Base-by-base conservation (phyloP, 1,284 basidiomycete genomes). In the Pascua sp. region DNA sequence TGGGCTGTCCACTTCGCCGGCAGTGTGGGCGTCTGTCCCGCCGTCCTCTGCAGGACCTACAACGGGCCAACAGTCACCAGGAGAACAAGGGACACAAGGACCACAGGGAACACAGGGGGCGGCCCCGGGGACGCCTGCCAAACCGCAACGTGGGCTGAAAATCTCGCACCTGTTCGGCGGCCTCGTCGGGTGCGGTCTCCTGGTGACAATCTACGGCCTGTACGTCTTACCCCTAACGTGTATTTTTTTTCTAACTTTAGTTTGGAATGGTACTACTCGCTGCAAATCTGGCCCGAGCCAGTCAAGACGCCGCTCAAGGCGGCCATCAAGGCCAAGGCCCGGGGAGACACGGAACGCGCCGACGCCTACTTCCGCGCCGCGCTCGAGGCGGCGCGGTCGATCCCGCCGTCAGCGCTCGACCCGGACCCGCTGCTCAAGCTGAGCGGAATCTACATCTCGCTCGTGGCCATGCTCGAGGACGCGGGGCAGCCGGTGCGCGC, bases 151-250 rank as follows among this genome's bases (percentile, higher is more conserved):
- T 13, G 57, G 59, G 5, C 38, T 65, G 24, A 55, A 57, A 37
- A 59, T 67, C 55, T 69, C 68, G 8, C 65, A 69, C 41, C 61
- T 77, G 24, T 77, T 78, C 55, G 61, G 67, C 11, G 75, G 67
- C 11, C 59, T 78, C 17, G 72, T 68, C 9, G 66, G 71, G 16
- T 42, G 74, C 11, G 75, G 74, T 12, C 57, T 77, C 15, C 64
- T 78, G 9, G 67, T 75, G 4, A 77, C 76, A 1, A 76, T 72
- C 36, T 78, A 78, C 59, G 74, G 72, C 12, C 51, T 77, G 76
- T 76, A 58, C 61, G 76, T 69, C n/a, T n/a, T n/a, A n/a, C n/a
- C n/a, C n/a, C n/a, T n/a, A n/a, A n/a, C n/a, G n/a, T n/a, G n/a
- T n/a, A n/a, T n/a, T n/a, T n/a, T n/a, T n/a, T n/a, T n/a, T n/a